Conservation (phyloP, 371 early-diverging fungal species). For the Lichtheimia hyalospora region DNA sequence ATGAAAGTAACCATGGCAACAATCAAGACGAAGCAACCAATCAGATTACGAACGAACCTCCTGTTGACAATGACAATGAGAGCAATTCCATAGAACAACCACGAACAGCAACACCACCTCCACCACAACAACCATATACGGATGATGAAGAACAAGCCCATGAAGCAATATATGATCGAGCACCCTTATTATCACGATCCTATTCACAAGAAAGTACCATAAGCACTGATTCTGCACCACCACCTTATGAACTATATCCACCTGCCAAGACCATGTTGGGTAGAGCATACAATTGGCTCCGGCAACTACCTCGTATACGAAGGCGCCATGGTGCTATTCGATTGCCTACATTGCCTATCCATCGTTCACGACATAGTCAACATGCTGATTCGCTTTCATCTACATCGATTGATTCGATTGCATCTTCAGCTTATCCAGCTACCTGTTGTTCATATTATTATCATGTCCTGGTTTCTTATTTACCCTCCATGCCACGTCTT, state of each 20-base stretch:
- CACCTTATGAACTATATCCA: slow-evolving; percentile 50
- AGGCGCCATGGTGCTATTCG: slow-evolving; percentile 42
- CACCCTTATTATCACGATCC: slow-evolving; percentile 14
- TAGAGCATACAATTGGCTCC: slow-evolving; percentile 44
- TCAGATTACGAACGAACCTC: neutral
- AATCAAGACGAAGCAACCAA: neutral
- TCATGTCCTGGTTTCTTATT: slow-evolving; percentile 11
- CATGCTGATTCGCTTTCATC: slow-evolving; percentile 16
- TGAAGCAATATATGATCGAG: neutral
- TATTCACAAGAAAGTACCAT: slow-evolving; percentile 37
- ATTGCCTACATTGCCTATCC: slow-evolving; percentile 31
- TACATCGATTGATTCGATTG: slow-evolving; percentile 22
- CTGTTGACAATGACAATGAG: neutral
- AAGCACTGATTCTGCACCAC: slow-evolving; percentile 46
- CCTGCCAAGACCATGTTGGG: slow-evolving; percentile 43
- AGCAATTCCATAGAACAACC: neutral
- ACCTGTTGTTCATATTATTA: slow-evolving; percentile 34
- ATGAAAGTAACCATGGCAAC: neutral
- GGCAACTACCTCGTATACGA: slow-evolving; percentile 40
- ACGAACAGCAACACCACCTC: neutral
- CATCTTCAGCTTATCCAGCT: slow-evolving; percentile 20
- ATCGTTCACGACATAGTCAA: slow-evolving; percentile 9
- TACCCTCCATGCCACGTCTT: slow-evolving; percentile 23
- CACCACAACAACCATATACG: neutral
- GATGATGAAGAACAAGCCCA: neutral